Evolutionary conservation across 208 protist genomes (phyloP), one percentile per base, ranked within the genome.

Genomic region (Trypanosoma caninum): DNA sequence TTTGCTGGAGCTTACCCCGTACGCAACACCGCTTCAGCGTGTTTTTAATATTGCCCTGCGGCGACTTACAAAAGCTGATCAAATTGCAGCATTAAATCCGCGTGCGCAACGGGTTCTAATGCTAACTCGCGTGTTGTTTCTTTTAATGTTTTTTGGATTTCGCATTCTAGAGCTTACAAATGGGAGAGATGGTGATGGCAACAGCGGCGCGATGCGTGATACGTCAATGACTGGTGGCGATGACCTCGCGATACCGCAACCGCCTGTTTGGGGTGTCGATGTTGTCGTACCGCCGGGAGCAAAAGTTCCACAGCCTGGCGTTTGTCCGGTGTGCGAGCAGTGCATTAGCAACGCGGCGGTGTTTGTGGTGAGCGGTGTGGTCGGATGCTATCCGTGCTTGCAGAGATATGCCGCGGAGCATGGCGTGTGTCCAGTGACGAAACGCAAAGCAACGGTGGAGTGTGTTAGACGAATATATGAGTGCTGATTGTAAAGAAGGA

Each of bases 311-410:
- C 60, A 72, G 55, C 65, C 69, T 3, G 84, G 87, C 0, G 35
- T 71, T 22, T 94, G 87, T 64, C 80, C 87, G 5, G 74, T 94
- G 22, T 91, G 87, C 55, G 41, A 60, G 27, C 60, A 65, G 9
- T 70, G 38, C 22, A 67, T 90, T 25, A 84, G 70, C 8, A 94
- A 94, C 54, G 72, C 78, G 0, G 75, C 84, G 30, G 87, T 91
- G 38, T 78, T 68, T 51, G 76, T 75, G 10, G 65, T 65, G 16
- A 90, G 79, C 35, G 87, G 87, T 25, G 60, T 90, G 1, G 71
- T 94, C 16, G 78, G 87, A 11, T 94, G 87, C 73, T 94, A 94
- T 56, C 82, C 84, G 25, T 94, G 87, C 59, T 65, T 94, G 38
- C 67, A 75, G 34, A 51, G 45, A 16, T 52, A 80, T 68, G 56